Percentiles rank a stretch among this genome's conserved stretches.
These are phyloP conservation scores for Paraphaeosphaeria minitans DNA, from an alignment of 2,329 filamentous ascomycete species.

Conservation along the genomic window DNA sequence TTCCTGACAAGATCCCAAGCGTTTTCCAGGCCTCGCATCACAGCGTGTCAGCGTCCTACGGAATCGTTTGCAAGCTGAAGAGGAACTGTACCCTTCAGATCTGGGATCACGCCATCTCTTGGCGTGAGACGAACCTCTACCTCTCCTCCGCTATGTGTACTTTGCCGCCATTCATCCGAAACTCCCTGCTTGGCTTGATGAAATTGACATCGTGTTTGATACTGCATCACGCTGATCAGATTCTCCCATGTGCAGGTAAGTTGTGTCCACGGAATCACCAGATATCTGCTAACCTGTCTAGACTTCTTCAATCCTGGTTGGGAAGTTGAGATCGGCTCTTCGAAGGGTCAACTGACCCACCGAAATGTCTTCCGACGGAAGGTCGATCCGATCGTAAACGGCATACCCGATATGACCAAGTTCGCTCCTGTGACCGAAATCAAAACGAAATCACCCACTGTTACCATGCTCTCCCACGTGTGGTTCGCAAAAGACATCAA, in stretches of 20 bases:
- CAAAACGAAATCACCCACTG: slow-evolving; percentile 63
- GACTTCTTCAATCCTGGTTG: slow-evolving; percentile 69
- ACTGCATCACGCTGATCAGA: slow-evolving; percentile 62
- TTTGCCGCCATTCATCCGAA: slow-evolving; percentile 48
- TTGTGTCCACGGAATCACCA: neutral
- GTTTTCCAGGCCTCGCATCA: slow-evolving; percentile 69
- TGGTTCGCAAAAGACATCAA: slow-evolving; percentile 68
- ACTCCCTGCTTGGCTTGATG: slow-evolving; percentile 47
- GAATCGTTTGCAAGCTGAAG: slow-evolving; percentile 66
- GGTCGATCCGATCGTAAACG: slow-evolving; percentile 69
- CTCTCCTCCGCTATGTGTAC: slow-evolving; percentile 49
- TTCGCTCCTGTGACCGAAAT: slow-evolving; percentile 66
- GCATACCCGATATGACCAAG: slow-evolving; percentile 67
- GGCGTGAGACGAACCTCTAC: slow-evolving; percentile 59
- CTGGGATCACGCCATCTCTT: slow-evolving; percentile 68
- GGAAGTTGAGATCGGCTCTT: slow-evolving; percentile 66
- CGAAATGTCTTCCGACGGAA: slow-evolving; percentile 63
- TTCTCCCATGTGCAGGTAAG: slow-evolving; percentile 44
- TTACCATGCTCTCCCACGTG: slow-evolving; percentile 68
- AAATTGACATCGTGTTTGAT: slow-evolving; percentile 49
- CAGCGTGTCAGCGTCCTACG: slow-evolving; percentile 64
- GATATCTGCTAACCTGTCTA: slow-evolving; percentile 38
- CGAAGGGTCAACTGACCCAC: slow-evolving; percentile 61
- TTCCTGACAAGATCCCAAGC: slow-evolving; percentile 61
- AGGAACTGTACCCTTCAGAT: slow-evolving; percentile 64